Conservation (phyloP, 1,139 yeast genomes). For the Arxiozyma slooffiae region DNA sequence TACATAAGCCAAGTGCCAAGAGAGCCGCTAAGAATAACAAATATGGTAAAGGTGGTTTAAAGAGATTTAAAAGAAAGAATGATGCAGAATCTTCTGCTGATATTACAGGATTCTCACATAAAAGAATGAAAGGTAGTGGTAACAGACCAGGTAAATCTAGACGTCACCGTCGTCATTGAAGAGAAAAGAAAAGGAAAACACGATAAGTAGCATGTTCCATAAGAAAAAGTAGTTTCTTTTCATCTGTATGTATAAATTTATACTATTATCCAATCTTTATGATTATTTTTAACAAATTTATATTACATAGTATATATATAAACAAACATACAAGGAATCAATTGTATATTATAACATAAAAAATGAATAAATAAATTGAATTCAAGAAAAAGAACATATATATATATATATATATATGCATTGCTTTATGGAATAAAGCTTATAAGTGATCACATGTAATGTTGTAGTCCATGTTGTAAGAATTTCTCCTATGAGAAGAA, state of each 20-base stretch:
- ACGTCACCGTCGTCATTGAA: conserved; percentile 29
- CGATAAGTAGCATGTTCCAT: background rate
- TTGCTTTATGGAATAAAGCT: too few species aligned
- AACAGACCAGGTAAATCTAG: conserved; percentile 72
- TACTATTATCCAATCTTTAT: background rate
- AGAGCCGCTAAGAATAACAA: conserved; percentile 60
- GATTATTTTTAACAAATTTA: too few species aligned
- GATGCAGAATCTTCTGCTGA: conserved; percentile 69
- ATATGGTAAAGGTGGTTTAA: conserved; percentile 66
- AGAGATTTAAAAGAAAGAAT: conserved; percentile 62
- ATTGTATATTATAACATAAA: background rate
- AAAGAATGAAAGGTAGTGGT: conserved; percentile 45
- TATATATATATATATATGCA: too few species aligned
- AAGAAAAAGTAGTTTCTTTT: background rate
- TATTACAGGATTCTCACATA: conserved; percentile 50
- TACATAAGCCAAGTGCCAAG: conserved; percentile 50
- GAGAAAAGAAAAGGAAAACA: background rate
- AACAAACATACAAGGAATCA: too few species aligned
- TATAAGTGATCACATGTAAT: too few species aligned
- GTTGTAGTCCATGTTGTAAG: too few species aligned
- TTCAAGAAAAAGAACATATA: background rate
- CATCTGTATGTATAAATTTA: too few species aligned
- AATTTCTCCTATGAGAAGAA: too few species aligned
- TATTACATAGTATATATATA: too few species aligned
- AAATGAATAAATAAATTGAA: too few species aligned